Evolutionary conservation across 768 basidiomycete species (phyloP), one percentile per base, ranked within the genome.

Genomic region (Hypsizygus marmoreus): DNA sequence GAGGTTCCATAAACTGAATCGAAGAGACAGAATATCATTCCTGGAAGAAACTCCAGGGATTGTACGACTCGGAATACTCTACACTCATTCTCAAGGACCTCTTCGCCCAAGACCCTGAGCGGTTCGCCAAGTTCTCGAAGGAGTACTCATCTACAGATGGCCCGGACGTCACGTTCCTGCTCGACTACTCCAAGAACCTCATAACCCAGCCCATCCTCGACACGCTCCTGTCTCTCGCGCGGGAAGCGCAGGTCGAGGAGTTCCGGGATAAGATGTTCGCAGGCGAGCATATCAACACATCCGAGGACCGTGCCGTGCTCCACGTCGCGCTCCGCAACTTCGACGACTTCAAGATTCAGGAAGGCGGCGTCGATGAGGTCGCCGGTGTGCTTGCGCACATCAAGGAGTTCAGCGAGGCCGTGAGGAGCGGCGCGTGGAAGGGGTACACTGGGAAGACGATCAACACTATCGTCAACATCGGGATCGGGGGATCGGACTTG

Each of bases 231-330:
- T 65, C 74, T 11, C 84, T 99, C 47, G 91, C 84, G 20, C 77
- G 81, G 48, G 95, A 98, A 68, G 94, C 95, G 23, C 70, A 81
- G 37, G 81, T 98, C 45, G 93, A 97, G 78, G 61, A 75, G 16
- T 82, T 78, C 64, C 82, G 95, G 42, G 88, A 97, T 67, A 84
- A 83, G 69, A 97, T 98, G 94, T 97, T 95, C 64, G 68, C 86
- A 1, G 95, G 97, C 34, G 84, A 89, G 65, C 97, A 97, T 68
- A 97, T 98, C 79, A 98, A 98, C 75, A 98, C 95, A 13, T 95
- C 93, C 17, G 97, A 98, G 67, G 95, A 91, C 61, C 92, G 97
- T 43, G 91, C 97, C 2, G 97, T 98, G 5, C 80, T 99, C 2
- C 97, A 99, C 67, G 75, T 97, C 49, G 95, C 97, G 4, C 80